Evolutionary conservation across 1,139 yeast species (phyloP).

Genomic region (Debaryomyces udenii): DNA sequence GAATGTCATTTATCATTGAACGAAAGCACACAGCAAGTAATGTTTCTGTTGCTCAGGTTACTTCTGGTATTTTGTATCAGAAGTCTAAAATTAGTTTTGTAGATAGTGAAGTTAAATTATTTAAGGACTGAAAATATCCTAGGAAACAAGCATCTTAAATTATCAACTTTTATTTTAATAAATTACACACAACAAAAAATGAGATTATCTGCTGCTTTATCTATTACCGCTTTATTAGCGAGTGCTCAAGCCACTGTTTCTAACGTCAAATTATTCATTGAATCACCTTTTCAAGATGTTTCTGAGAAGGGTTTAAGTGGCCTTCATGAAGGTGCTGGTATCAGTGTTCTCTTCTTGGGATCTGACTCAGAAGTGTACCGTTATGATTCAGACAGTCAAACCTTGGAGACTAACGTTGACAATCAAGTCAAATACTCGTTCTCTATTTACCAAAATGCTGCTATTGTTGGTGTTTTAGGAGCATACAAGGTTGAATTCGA

Average conservation of each 20-base stretch:
- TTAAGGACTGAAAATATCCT: no score
- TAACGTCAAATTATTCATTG: constrained; percentile 12
- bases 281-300: constrained; percentile 25
- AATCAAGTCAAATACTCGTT: constrained; percentile 10
- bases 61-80: no score
- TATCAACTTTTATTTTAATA: no score
- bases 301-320: constrained; percentile 34
- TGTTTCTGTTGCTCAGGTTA: no score
- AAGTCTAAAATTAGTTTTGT: no score
- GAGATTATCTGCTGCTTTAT: constrained; percentile 11
- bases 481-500: constrained; percentile 18
- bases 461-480: constrained; percentile 16
- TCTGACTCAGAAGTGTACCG: constrained; percentile 15
- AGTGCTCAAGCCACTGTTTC: not conserved
- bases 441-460: constrained; percentile 5
- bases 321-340: constrained; percentile 60
- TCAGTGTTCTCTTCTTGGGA: constrained; percentile 48
- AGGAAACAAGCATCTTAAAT: no score
- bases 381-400: constrained; percentile 12
- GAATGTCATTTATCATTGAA: no score
- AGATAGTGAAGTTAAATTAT: no score
- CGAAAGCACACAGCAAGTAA: no score
- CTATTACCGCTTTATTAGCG: not conserved
- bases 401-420: constrained; percentile 4
- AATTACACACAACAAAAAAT: no score